These are phyloP conservation scores for Panicum hallii DNA, from an alignment of 202 grass and related monocot species.

Conservation along the genomic window DNA sequence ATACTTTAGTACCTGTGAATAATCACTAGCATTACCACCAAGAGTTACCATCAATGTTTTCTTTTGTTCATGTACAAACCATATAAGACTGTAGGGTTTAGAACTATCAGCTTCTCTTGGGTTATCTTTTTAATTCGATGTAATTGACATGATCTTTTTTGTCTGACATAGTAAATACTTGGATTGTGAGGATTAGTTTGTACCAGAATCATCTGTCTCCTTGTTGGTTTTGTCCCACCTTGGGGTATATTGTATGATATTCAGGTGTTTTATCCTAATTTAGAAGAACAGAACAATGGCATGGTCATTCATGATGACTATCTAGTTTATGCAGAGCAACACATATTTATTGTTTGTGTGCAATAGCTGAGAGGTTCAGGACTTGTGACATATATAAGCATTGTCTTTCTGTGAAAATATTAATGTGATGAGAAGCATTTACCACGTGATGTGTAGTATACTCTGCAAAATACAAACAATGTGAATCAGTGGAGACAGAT, in stretches of 20 bases:
- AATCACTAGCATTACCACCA: constrained; percentile 24
- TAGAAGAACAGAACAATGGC: neutral
- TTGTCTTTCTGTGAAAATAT: neutral
- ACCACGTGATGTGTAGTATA: neutral
- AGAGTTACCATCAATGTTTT: constrained; percentile 37
- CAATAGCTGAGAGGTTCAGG: neutral
- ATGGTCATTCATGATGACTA: constrained; percentile 15
- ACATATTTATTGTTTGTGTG: neutral
- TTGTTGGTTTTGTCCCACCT: constrained; percentile 31
- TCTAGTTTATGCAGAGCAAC: neutral
- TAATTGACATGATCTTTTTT: constrained; percentile 26
- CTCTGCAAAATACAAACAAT: constrained; percentile 15
- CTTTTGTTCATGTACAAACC: constrained; percentile 35
- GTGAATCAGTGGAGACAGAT: constrained; percentile 2
- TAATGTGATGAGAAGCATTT: constrained; percentile 1
- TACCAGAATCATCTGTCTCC: constrained; percentile 36
- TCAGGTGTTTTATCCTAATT: constrained; percentile 2
- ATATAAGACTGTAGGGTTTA: constrained; percentile 1
- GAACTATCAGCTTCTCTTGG: constrained; percentile 36
- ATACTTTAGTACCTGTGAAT: constrained; percentile 52
- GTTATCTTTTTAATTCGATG: constrained; percentile 43
- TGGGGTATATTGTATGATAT: constrained; percentile 31
- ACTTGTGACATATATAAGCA: constrained; percentile 1
- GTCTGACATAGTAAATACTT: constrained; percentile 13
- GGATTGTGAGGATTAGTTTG: constrained; percentile 13